Conservation (phyloP, 352 stramenopile species). For the Peronospora farinosa region DNA sequence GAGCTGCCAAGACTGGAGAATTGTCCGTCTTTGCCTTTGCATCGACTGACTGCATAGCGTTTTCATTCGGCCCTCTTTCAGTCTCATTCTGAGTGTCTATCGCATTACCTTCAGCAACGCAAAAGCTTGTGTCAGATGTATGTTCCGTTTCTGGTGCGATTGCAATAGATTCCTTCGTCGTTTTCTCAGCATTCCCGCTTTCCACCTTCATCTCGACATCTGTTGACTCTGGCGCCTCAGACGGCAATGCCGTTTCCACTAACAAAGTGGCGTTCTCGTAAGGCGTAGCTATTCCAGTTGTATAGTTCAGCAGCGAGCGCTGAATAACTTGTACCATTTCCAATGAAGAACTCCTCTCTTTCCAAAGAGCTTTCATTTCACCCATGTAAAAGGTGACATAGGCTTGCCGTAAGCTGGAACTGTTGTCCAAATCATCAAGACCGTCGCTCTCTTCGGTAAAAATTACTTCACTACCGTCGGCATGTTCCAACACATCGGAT, state of each 20-base stretch:
- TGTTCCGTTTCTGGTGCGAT: neutral
- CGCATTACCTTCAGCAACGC: neutral
- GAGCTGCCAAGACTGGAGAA: neutral
- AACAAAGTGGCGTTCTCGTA: conserved; percentile 2
- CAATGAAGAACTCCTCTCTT: conserved; percentile 65
- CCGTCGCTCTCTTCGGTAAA: conserved; percentile 13
- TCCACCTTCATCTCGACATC: conserved; percentile 28
- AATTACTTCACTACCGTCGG: conserved; percentile 12
- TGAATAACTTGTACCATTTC: conserved; percentile 74
- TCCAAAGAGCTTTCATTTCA: conserved; percentile 78
- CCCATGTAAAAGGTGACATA: conserved; percentile 78
- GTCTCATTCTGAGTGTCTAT: neutral
- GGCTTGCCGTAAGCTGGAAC: conserved; percentile 43
- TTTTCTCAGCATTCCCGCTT: conserved; percentile 3
- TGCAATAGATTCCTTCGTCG: conserved; percentile 6
- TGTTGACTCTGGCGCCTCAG: conserved; percentile 5
- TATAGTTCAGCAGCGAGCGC: conserved; percentile 40
- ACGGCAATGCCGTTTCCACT: conserved; percentile 5
- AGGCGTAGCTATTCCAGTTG: conserved; percentile 5
- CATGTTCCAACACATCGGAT: conserved; percentile 18
- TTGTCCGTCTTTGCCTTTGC: neutral
- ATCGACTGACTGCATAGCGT: neutral
- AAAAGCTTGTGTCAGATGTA: neutral
- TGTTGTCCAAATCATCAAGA: conserved; percentile 38
- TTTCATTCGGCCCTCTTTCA: neutral